phyloP scores from a whole-genome alignment of 805 yeast species.

The Ogataea ganodermae region DNA sequence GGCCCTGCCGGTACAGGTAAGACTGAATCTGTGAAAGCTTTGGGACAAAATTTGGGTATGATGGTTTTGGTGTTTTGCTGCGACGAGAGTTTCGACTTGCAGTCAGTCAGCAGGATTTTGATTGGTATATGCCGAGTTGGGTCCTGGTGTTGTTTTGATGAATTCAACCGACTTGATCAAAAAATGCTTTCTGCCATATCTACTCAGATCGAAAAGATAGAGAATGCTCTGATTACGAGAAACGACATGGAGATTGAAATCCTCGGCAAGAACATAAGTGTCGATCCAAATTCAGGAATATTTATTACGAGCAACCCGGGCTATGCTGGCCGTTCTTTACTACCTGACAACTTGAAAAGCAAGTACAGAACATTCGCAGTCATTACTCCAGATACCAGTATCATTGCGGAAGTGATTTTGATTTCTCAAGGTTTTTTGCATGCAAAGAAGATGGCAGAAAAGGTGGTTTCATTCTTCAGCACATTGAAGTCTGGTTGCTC shows the following conservation, averaged over 20 bases:
- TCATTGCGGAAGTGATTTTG: constrained; percentile 72
- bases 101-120: constrained; percentile 73
- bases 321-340: constrained; percentile 75
- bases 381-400: constrained; percentile 65
- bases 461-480: constrained; percentile 56
- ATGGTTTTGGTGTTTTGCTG: constrained; percentile 87
- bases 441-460: constrained; percentile 46
- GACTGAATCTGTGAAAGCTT: constrained; percentile 84
- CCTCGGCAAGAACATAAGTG: constrained; percentile 41
- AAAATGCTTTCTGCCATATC: constrained; percentile 82
- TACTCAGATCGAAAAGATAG: constrained; percentile 73
- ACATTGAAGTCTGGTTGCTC: constrained; percentile 45
- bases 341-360: constrained; percentile 85
- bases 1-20: constrained; percentile 99
- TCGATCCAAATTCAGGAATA: constrained; percentile 60
- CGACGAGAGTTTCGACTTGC: constrained; percentile 84
- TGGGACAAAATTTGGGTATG: constrained; percentile 77
- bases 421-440: constrained; percentile 67
- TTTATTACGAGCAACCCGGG: constrained; percentile 92
- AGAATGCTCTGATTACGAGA: constrained; percentile 44
- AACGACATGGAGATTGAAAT: constrained; percentile 38
- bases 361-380: constrained; percentile 76
- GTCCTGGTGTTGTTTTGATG: constrained; percentile 96
- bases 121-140: constrained; percentile 81
- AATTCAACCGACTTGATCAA: constrained; percentile 78